A percentile compares a stretch with the other conserved stretches of the same genome.
Conservation (phyloP, 192 early-diverging fungal species). For the Entrophospora sp. region DNA sequence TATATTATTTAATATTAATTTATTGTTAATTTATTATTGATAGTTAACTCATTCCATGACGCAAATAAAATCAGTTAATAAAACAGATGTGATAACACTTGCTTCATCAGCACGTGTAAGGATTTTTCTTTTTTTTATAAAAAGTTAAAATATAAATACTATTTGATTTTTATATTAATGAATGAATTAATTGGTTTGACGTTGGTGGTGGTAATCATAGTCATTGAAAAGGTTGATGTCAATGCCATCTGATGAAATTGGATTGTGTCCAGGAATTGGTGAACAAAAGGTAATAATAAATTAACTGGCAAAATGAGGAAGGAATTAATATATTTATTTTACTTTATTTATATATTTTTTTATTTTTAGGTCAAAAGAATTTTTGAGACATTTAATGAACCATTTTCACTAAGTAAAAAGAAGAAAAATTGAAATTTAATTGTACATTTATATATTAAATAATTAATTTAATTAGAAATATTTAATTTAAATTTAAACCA, state of each 20-base stretch:
- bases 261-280: slow-evolving; percentile 69
- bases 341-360: background rate
- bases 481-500: no score
- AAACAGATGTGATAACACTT: slow-evolving; percentile 86
- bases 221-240: slow-evolving; percentile 58
- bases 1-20: background rate
- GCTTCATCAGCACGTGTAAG: slow-evolving; percentile 72
- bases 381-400: slow-evolving; percentile 31
- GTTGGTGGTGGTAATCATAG: no score
- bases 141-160: background rate
- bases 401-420: no score
- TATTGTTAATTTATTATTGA: background rate
- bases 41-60: slow-evolving; percentile 68
- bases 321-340: background rate
- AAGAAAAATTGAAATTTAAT: no score
- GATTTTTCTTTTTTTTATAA: background rate
- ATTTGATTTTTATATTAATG: background rate
- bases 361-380: slow-evolving; percentile 19
- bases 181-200: no score
- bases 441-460: no score
- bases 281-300: slow-evolving; percentile 72
- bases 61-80: slow-evolving; percentile 76
- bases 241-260: slow-evolving; percentile 54
- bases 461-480: no score
- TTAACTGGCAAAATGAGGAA: background rate